A percentile compares a stretch with the other conserved stretches of the same genome.
phyloP scores from a whole-genome alignment of 2,329 filamentous ascomycete genomes.

The Talaromyces sp. region DNA sequence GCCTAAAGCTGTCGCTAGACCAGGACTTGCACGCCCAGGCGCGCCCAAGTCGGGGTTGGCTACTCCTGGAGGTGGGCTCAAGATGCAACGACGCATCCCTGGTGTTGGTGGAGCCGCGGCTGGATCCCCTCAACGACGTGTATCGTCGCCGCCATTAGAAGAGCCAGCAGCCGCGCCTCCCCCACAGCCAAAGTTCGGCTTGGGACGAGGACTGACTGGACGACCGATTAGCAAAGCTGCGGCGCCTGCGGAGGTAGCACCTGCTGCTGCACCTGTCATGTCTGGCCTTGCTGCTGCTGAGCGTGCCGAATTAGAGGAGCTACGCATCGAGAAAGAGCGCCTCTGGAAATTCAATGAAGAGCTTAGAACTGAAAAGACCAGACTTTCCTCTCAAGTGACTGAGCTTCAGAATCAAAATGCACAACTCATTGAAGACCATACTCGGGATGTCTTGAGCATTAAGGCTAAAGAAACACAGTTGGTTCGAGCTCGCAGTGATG shows the following conservation, averaged over 20 bases:
- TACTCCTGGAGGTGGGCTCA: constrained; percentile 42
- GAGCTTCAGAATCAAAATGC: constrained; percentile 97
- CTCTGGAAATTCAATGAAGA: constrained; percentile 74
- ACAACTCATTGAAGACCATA: constrained; percentile 94
- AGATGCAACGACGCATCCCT: constrained; percentile 43
- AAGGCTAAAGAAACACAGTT: constrained; percentile 98
- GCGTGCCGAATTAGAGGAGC: constrained; percentile 84
- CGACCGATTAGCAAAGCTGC: constrained; percentile 71
- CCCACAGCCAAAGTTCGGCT: constrained; percentile 54
- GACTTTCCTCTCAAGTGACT: constrained; percentile 79
- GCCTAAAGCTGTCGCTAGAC: constrained; percentile 39
- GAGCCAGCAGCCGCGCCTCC: constrained; percentile 34
- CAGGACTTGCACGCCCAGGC: constrained; percentile 46
- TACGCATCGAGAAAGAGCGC: constrained; percentile 77
- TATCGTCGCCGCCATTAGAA: constrained; percentile 45
- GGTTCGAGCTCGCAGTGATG: constrained; percentile 84
- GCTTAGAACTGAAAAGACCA: constrained; percentile 74
- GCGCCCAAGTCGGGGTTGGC: constrained; percentile 40
- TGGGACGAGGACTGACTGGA: constrained; percentile 75
- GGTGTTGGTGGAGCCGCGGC: constrained; percentile 33
- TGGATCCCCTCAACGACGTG: constrained; percentile 42
- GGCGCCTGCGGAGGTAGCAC: constrained; percentile 46
- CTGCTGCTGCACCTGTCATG: constrained; percentile 39
- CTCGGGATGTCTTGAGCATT: constrained; percentile 88
- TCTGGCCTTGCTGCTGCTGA: constrained; percentile 74